Percentiles rank a stretch among this genome's conserved stretches.
Conservation (phyloP, 1,284 basidiomycete species). For the Ceratorhiza oryzae-sativae region DNA sequence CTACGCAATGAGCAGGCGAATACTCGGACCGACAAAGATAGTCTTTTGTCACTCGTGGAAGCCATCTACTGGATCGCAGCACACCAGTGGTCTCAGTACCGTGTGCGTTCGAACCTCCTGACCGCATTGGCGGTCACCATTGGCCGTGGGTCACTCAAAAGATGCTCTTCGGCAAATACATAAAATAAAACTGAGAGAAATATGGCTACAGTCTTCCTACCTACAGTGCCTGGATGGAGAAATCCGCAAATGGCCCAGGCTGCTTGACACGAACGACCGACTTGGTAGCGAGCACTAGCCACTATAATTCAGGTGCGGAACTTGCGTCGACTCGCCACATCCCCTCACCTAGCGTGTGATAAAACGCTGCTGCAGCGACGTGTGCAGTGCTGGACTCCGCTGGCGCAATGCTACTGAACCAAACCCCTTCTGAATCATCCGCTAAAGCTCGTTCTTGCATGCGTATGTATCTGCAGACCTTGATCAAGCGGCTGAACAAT, state of each 20-base stretch:
- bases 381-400: slow-evolving; percentile 68
- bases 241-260: slow-evolving; percentile 58
- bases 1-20: not conserved
- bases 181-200: slow-evolving; percentile 3
- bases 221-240: slow-evolving; percentile 22
- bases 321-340: slow-evolving; percentile 62
- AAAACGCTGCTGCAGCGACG: slow-evolving; percentile 78
- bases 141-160: not conserved
- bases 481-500: too few species aligned
- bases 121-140: not conserved
- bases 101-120: not conserved
- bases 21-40: not conserved
- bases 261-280: slow-evolving; percentile 64
- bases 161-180: not conserved
- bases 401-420: slow-evolving; percentile 71
- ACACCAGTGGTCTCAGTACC: not conserved
- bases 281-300: slow-evolving; percentile 71
- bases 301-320: slow-evolving; percentile 35
- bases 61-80: slow-evolving; percentile 4
- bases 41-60: not conserved
- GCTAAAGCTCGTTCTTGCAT: slow-evolving; percentile 72
- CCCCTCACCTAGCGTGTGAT: slow-evolving; percentile 56
- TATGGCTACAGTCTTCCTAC: not conserved
- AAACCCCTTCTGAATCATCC: slow-evolving; percentile 50
- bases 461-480: slow-evolving; percentile 66